Base-by-base conservation (phyloP, 352 stramenopile species). In the Aphanomyces euteiches region DNA sequence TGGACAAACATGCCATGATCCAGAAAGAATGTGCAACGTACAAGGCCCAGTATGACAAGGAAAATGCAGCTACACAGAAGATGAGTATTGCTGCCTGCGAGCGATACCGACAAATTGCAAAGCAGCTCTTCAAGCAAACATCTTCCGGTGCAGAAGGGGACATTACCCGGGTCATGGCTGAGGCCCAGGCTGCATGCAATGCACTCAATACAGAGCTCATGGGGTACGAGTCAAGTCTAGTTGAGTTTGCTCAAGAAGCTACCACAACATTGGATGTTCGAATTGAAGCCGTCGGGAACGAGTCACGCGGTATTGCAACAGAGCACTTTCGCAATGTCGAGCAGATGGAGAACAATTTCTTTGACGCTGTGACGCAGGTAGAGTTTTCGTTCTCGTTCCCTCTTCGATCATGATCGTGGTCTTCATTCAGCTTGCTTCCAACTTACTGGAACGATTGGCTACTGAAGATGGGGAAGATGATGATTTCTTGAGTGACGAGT, bases 311-410 rank as follows among this genome's bases (percentile, higher is more conserved):
- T 45, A 72, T 93, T 8, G 77, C 82, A 19, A 93, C 84, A 0
- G 84, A 93, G 66, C 85, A 93, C 73, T 98, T 98, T 74, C 80
- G 92, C 0, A 85, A 83, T 2, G 79, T 97, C 54, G 92, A 98
- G 72, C 84, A 93, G 34, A 79, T 96, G 3, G 91, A 97, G 67
- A 95, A 97, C 77, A 92, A 86, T 45, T 97, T 96, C 71, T 96
- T 94, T 43, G 83, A 92, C 67, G 88, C 80, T 53, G 82, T 97
- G 64, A 92, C 80, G 38, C 86, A 96, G 72, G 70, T 85, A 39
- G 60, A 61, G 13, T 45, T 43, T 28, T 28, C 47, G 76, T 17
- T 66, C 19, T 77, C 13, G 13, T 15, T 38, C 21, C 56, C 37
- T 13, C 38, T 7, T 7, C 10, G 38, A 37, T 28, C 5, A 34